Evolutionary conservation across 73 alveolate species (phyloP), one percentile per base, ranked within the genome.

Genomic region (Paramecium pentaurelia): DNA sequence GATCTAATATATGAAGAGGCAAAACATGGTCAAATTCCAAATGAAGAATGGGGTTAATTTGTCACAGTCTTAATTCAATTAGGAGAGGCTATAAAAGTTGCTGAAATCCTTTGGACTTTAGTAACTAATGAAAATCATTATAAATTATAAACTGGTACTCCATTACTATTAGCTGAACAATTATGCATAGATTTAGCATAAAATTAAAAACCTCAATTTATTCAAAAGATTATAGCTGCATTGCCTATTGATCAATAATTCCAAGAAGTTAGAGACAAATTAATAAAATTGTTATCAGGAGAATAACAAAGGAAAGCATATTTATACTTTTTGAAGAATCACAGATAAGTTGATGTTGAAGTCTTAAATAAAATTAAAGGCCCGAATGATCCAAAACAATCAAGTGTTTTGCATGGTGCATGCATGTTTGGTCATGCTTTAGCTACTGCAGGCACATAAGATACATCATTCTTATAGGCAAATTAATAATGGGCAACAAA

Each of bases 131-230:
- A 45, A 6, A 60, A 32, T 12, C 84, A 64, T 34, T 88, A 27
- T 4, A 68, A 68, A 38, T 68, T 49, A 80, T 18, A 49, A 47
- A 10, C 42, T 45, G 75, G 91, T 14, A 80, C 47, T 25, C 47
- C 60, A 36, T 34, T 87, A 12, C 27, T 64, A 0, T 8, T 60
- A 22, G 93, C 86, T 28, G 37, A 28, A n/a, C 7, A 87, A 87
- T 27, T 32, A 47, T 68, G 75, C 11, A 71, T 96, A 87, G 99
- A 96, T 93, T 86, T 97, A 77, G 96, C 94, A 36, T 98, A 96
- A 71, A 97, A 95, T 71, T 97, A 97, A 94, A 97, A 96, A 95
- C 97, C 97, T 25, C 45, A 95, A 27, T 97, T 95, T 94, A 86
- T 94, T 16, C 90, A 95, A 27, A 58, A 94, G 73, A 95, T 96